Percentiles rank a stretch among this genome's conserved stretches.
phyloP scores from a whole-genome alignment of 768 basidiomycete genomes.

The Tremella fuciformis region DNA sequence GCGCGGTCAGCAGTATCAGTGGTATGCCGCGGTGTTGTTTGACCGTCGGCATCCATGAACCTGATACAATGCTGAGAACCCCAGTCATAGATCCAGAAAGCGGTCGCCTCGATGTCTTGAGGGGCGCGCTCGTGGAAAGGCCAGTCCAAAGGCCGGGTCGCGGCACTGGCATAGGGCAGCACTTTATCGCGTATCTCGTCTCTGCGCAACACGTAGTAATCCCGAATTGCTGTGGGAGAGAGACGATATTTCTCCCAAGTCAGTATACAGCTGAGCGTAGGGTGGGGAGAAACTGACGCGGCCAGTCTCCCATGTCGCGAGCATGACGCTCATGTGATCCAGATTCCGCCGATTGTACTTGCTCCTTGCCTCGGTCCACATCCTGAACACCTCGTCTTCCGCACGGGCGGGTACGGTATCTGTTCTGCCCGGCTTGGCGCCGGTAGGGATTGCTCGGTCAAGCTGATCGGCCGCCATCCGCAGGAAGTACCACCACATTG shows the following conservation, averaged over 20 bases:
- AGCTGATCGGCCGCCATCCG: not conserved
- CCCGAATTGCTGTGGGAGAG: not conserved
- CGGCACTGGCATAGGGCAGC: not conserved
- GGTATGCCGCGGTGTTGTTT: too few relatives aligned
- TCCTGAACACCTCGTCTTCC: not conserved
- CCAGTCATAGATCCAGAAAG: slow-evolving; percentile 6
- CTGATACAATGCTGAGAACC: not conserved
- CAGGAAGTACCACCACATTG: slow-evolving; percentile 2
- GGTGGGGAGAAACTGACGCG: not conserved
- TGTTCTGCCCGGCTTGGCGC: not conserved
- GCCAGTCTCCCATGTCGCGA: slow-evolving; percentile 1
- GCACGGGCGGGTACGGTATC: not conserved
- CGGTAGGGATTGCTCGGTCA: not conserved
- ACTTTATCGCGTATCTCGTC: not conserved
- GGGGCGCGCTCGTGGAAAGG: not conserved
- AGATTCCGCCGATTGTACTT: slow-evolving; percentile 3
- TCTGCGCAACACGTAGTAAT: not conserved
- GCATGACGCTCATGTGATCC: slow-evolving; percentile 1
- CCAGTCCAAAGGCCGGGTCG: not conserved
- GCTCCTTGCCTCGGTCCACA: not conserved
- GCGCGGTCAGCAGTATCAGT: too few relatives aligned
- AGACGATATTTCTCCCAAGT: not conserved
- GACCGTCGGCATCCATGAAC: not conserved
- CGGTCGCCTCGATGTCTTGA: not conserved
- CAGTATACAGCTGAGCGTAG: not conserved